A percentile compares a stretch with the other conserved stretches of the same genome.
phyloP scores from a whole-genome alignment of 2,329 filamentous ascomycete genomes.

The Fusarium piperis region DNA sequence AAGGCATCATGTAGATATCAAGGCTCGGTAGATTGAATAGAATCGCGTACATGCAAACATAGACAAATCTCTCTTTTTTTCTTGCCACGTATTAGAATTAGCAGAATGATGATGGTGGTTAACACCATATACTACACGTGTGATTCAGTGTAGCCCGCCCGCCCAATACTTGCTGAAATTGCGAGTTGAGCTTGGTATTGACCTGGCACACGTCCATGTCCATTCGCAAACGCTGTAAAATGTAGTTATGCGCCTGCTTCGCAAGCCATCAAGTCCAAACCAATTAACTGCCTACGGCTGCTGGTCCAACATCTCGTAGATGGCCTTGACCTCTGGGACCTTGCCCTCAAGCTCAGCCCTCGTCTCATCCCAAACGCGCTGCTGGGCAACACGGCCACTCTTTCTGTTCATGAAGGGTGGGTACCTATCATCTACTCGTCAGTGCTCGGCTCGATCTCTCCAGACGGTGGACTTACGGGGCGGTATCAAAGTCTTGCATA shows the following conservation, averaged over 20 bases:
- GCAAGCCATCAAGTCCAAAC: neutral
- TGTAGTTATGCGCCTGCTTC: neutral
- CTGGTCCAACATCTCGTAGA: constrained; percentile 34
- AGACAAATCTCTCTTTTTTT: neutral
- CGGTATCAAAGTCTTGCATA: constrained; percentile 50
- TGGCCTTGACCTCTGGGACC: constrained; percentile 36
- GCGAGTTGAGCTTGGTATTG: neutral
- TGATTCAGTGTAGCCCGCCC: neutral
- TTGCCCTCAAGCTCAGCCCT: constrained; percentile 37
- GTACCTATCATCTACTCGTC: constrained; percentile 36
- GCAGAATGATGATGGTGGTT: neutral
- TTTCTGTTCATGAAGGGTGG: constrained; percentile 49
- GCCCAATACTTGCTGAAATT: neutral
- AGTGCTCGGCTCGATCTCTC: neutral
- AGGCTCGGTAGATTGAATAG: neutral
- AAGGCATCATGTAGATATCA: neutral
- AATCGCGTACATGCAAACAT: neutral
- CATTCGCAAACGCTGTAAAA: no score
- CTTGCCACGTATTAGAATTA: neutral
- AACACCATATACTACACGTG: neutral
- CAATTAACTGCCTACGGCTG: neutral
- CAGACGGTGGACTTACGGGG: constrained; percentile 40
- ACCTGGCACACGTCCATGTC: no score
- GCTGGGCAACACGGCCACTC: constrained; percentile 35
- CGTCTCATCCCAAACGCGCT: constrained; percentile 39